Evolutionary conservation across 345 rosid species (phyloP), one percentile per base, ranked within the genome.

Genomic region (Anacardium occidentale): DNA sequence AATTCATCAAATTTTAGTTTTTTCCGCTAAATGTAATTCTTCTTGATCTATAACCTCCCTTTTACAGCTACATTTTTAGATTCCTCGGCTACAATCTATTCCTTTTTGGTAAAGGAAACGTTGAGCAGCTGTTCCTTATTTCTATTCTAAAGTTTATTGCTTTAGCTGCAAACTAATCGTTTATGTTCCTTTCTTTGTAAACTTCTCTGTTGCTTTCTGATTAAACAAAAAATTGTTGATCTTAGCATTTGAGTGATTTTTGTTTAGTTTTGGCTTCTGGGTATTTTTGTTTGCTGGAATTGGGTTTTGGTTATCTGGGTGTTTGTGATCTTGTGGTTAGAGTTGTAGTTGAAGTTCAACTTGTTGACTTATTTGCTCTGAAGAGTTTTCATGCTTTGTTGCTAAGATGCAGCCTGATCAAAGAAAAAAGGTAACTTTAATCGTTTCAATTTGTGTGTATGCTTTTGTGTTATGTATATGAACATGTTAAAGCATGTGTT

Each of bases 331-430:
- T 68, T 70, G 70, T 48, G 59, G 48, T 77, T 50, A 65, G 78
- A 55, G 72, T 71, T 76, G 66, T 45, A 70, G 77, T 48, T 76
- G 22, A 70, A 56, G 64, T 47, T 73, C 66, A 3, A 45, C 34
- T 65, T 59, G 42, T 44, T 70, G 59, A 42, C 75, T 76, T 34
- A 47, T 79, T 75, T 8, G 64, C 47, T 25, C 72, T 60, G 74
- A 61, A 66, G 77, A 57, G 54, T 73, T 81, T 84, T 86, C 72
- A 86, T 82, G 84, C 87, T 18, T 76, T 82, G 79, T 78, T 75
- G 82, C 75, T 77, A 87, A 88, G 88, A 94, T 94, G 98, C 96
- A 91, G 84, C 80, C 88, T 81, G 97, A 91, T 86, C 97, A 90
- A 65, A 78, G 98, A 69, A 91, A 85, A 82, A 94, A 91, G 98